These are phyloP conservation scores for Pichia sp. DNA, from an alignment of 1,139 yeast species.

Conservation along the genomic window DNA sequence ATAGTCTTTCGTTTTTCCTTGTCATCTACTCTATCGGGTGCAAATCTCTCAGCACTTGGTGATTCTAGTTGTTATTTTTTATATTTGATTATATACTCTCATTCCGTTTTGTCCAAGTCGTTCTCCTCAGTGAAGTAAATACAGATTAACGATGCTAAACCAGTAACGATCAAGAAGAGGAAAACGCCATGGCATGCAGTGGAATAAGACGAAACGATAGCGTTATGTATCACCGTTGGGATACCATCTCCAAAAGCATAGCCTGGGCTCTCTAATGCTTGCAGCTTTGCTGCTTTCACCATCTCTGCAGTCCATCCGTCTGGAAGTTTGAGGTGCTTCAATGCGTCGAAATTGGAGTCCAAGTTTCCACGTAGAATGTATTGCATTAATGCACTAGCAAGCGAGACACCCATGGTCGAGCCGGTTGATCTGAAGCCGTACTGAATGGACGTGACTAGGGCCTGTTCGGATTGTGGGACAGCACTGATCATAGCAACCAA, in stretches of 20 bases:
- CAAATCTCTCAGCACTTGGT: too few relatives aligned
- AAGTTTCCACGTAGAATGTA: constrained; percentile 13
- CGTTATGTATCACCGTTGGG: constrained; percentile 34
- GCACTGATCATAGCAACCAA: constrained; percentile 45
- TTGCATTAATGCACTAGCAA: constrained; percentile 44
- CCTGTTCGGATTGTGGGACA: constrained; percentile 41
- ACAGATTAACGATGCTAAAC: constrained; percentile 20
- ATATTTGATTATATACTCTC: neutral
- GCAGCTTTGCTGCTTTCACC: constrained; percentile 9
- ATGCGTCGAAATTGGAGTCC: constrained; percentile 6
- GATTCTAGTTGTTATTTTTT: too few relatives aligned
- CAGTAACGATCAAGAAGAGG: constrained; percentile 34
- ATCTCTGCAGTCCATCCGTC: constrained; percentile 9
- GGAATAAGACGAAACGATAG: constrained; percentile 37
- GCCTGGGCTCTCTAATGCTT: constrained; percentile 36
- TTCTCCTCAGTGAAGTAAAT: constrained; percentile 19
- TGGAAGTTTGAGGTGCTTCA: constrained; percentile 11
- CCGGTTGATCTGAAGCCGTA: constrained; percentile 49
- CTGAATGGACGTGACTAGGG: constrained; percentile 47
- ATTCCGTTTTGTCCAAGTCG: constrained; percentile 12
- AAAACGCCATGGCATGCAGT: constrained; percentile 35
- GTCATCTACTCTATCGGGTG: too few relatives aligned
- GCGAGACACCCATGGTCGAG: constrained; percentile 46
- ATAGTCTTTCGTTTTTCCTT: too few relatives aligned
- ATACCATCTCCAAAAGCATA: constrained; percentile 33